Evolutionary conservation across 139 green algal genomes (phyloP), one percentile per base, ranked within the genome.

Genomic region (Chlorella sorokiniana): DNA sequence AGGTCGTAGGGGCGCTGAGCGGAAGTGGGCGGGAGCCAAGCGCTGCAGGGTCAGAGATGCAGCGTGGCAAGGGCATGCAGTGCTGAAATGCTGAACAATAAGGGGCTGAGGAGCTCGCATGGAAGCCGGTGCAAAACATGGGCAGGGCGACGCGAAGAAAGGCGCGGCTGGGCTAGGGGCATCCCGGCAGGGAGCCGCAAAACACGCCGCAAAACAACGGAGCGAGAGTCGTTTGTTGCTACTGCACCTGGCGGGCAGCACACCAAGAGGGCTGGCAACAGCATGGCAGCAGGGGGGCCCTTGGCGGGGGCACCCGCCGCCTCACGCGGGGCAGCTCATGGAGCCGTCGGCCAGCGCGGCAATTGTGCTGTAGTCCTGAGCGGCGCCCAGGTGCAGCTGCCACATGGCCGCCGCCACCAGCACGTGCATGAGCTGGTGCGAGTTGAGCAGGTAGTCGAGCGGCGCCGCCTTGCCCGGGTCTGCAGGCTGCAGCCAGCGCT

Each of bases 361-460:
- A 10, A 83, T 40, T 2, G 35, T 44, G 51, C 42, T 10, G 40
- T 81, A 83, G 75, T 86, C 80, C 11, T 48, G 31, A 3, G 33
- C 33, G 22, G 79, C 80, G 2, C 87, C 84, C 76, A 80, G 38
- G 38, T 84, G 59, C 71, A 88, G 78, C 33, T 87, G 78, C 61
- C 73, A 68, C 56, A 91, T 90, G 3, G 74, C 86, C 11, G 81
- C 38, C 10, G 75, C 77, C 72, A 90, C 88, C 48, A 89, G 42
- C 25, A 90, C 71, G 63, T 89, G 85, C 83, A 90, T 89, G 77
- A 91, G 75, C 81, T 91, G 86, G 74, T 91, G 88, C 37, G 70
- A 85, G 65, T 90, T 91, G 8, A 85, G 56, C 69, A 87, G 85
- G 54, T 85, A 87, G 81, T 91, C 88, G 40, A 90, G 86, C 3